Evolutionary conservation across 75 land plant genomes (phyloP).

Genomic region (Ceratopteris richardii): DNA sequence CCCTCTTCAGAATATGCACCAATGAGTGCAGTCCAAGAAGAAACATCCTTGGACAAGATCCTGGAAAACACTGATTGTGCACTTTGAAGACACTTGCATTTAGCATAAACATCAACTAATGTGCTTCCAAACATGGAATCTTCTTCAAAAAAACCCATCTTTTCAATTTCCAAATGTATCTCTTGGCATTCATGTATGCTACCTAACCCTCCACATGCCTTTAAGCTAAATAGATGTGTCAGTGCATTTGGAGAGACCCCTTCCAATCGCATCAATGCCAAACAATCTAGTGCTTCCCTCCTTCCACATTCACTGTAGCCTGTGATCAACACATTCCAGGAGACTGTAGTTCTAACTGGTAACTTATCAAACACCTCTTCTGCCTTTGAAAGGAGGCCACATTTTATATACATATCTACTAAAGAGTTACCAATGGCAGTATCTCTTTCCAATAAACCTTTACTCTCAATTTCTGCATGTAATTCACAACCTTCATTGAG

Average conservation of each 20-base stretch:
- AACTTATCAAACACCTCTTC: slow-evolving; percentile 20
- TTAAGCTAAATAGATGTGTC: neutral
- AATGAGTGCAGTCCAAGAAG: slow-evolving; percentile 39
- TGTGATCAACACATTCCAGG: slow-evolving; percentile 45
- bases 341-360: slow-evolving; percentile 12
- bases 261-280: slow-evolving; percentile 6
- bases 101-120: slow-evolving; percentile 19
- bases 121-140: slow-evolving; percentile 5
- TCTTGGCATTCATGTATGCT: slow-evolving; percentile 10
- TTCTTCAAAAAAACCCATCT: slow-evolving; percentile 8
- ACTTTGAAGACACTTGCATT: slow-evolving; percentile 1
- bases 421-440: slow-evolving; percentile 14
- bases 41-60: slow-evolving; percentile 16
- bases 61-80: slow-evolving; percentile 22
- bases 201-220: slow-evolving; percentile 2
- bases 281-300: slow-evolving; percentile 14
- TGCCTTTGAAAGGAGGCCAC: slow-evolving; percentile 19
- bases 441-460: slow-evolving; percentile 12
- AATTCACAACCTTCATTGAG: slow-evolving; percentile 16
- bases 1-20: slow-evolving; percentile 18
- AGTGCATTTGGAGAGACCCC: neutral
- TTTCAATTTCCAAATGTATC: slow-evolving; percentile 10
- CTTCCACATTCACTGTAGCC: slow-evolving; percentile 17
- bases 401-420: slow-evolving; percentile 3
- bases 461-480: slow-evolving; percentile 9